Evolutionary conservation across 2,329 filamentous ascomycete species (phyloP), one percentile per base, ranked within the genome.

Genomic region (Tympanopsis confertula): DNA sequence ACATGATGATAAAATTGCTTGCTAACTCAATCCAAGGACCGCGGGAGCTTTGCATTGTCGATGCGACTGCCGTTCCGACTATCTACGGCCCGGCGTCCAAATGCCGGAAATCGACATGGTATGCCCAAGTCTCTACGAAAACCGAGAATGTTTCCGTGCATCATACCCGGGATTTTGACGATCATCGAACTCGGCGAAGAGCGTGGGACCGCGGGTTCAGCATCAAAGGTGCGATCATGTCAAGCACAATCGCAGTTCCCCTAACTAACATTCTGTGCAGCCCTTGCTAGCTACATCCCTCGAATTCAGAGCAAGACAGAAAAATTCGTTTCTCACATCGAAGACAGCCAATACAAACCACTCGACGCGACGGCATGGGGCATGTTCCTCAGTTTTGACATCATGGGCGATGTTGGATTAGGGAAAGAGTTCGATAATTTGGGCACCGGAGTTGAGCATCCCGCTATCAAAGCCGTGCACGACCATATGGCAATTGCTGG

Each of bases 391-490:
- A 54, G 48, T 15, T 67, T 63, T 46, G 63, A 66, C 44, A 52
- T 64, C 18, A 65, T 66, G 57, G 59, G 62, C 4, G 53, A 54
- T 5, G 47, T 68, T 20, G 59, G 60, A n/a, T n/a, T n/a, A n/a
- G n/a, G n/a, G n/a, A 47, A 51, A 33, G 42, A 46, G 22, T 54
- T 54, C 30, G 36, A 45, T 2, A 42, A 45, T 13, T 43, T 54
- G 4, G 39, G 44, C 10, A 42, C 20, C 3, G 51, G 44, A 1
- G 35, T 29, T 14, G 45, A 53, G 17, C 50, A 56, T 37, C 43
- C 47, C 5, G 56, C 56, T 0, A 58, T 63, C 35, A 42, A 52
- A 22, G 50, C 42, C 2, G 45, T 64, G 3, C 59, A 60, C 39
- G 45, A 48, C 1, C 50, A 58, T 20, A 55, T 64, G 48, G 43